Base-by-base conservation (phyloP, 108 stramenopile species). In the Cyclotella cryptica region DNA sequence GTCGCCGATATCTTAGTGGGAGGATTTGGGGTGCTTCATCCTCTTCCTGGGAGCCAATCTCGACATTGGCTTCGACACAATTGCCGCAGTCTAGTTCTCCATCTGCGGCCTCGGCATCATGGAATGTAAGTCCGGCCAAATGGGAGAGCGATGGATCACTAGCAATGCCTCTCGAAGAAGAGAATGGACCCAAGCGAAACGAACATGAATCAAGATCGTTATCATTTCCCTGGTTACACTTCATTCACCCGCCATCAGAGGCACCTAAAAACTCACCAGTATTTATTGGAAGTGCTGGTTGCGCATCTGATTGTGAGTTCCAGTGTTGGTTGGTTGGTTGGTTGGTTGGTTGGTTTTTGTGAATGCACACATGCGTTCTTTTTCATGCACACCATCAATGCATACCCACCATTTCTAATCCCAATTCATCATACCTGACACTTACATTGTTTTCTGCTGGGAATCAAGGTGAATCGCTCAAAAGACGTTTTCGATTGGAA, bases 301-400 rank as follows among this genome's bases (percentile, higher is more conserved):
- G 94, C 60, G 81, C 81, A 40, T 77, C 90, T 10, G 94, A 95
- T 69, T 95, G 94, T 68, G 86, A n/a, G n/a, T n/a, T n/a, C n/a
- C n/a, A n/a, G n/a, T n/a, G n/a, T n/a, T n/a, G n/a, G n/a, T n/a
- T n/a, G n/a, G n/a, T n/a, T n/a, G n/a, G n/a, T n/a, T n/a, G n/a
- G n/a, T n/a, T n/a, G n/a, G n/a, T n/a, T n/a, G n/a, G n/a, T n/a
- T n/a, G n/a, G n/a, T n/a, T n/a, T n/a, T n/a, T n/a, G n/a, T n/a
- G n/a, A n/a, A n/a, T n/a, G n/a, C n/a, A n/a, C n/a, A n/a, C n/a
- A n/a, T n/a, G n/a, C n/a, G n/a, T n/a, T n/a, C n/a, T n/a, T n/a
- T n/a, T n/a, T n/a, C n/a, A n/a, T n/a, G n/a, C n/a, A n/a, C n/a
- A n/a, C n/a, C n/a, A n/a, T n/a, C n/a, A n/a, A n/a, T n/a, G n/a